Base-by-base conservation (phyloP, 1,284 basidiomycete genomes). In the Tremellales sp. region DNA sequence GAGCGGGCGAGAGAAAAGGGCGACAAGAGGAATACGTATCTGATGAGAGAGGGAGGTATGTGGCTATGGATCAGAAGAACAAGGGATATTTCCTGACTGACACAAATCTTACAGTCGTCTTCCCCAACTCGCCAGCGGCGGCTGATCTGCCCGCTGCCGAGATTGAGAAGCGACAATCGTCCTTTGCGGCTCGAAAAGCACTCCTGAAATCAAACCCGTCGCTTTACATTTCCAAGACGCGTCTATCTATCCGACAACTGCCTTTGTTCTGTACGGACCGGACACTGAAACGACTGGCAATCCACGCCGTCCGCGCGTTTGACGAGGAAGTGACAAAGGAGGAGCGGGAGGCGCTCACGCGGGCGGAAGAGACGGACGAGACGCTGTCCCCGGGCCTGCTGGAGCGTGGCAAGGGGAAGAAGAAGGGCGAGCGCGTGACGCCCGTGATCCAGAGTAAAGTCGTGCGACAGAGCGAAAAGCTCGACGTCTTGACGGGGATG, bases 1-100 rank as follows among this genome's bases (percentile, higher is more conserved):
- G 90, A 94, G 63, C 81, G 82, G 59, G 79, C 81, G 45, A 78
- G 91, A 42, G 84, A 92, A 69, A 93, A 93, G 71, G 84, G 85
- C 1, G 95, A 99, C 72, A 95, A 95, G 73, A 81, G 94, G 18
- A 97, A 97, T 69, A 83, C 95, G 58, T 97, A 97, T 72, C 80
- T 99, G 44, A 81, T 99, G 62, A 82, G 89, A 19, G 95, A 99
- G 79, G 95, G 92, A 75, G 87, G 90, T 87, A 61, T 58, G 81
- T 74, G 22, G 31, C 8, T 18, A 25, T 35, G 29, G 19, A 40
- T 39, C 7, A 16, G 24, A 18, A 31, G 37, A 26, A 27, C 40
- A 13, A 2, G 3, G 26, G 14, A 12, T 35, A 42, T 53, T 39
- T 49, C 28, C 7, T 47, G n/a, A 26, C 26, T 12, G 8, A 13